These are phyloP conservation scores for Lippia alba DNA, from an alignment of 305 asterid species.

Conservation along the genomic window DNA sequence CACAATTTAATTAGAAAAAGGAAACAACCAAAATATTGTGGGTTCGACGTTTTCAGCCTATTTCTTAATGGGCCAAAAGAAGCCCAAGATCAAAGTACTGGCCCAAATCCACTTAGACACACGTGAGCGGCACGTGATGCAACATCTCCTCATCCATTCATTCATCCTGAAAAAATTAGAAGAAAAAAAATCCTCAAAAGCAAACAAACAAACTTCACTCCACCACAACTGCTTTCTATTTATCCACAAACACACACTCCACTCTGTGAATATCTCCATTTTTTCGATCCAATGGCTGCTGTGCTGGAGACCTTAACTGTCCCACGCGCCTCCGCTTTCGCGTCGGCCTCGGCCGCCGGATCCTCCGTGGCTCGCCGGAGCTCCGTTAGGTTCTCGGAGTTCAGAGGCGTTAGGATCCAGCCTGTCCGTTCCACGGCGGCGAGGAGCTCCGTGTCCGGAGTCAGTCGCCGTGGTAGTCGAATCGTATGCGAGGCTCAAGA, in stretches of 20 bases:
- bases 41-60: too few species aligned
- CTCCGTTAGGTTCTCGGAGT: slow-evolving; percentile 49
- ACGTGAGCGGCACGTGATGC: slow-evolving; percentile 27
- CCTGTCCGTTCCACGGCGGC: slow-evolving; percentile 40
- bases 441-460: slow-evolving; percentile 33
- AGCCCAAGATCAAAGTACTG: background rate
- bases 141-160: slow-evolving; percentile 27
- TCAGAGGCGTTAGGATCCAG: slow-evolving; percentile 58
- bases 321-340: slow-evolving; percentile 60
- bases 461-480: slow-evolving; percentile 49
- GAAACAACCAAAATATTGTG: too few species aligned
- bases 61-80: background rate
- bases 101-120: background rate
- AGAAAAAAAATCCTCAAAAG: slow-evolving; percentile 9
- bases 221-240: slow-evolving; percentile 38
- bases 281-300: slow-evolving; percentile 49
- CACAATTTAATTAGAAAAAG: too few species aligned
- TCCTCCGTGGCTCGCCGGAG: slow-evolving; percentile 41
- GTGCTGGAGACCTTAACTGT: slow-evolving; percentile 58
- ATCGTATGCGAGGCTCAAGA: slow-evolving; percentile 76
- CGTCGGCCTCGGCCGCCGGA: slow-evolving; percentile 38
- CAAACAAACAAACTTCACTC: slow-evolving; percentile 38
- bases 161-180: background rate
- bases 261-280: background rate
- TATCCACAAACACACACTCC: slow-evolving; percentile 29